These are phyloP conservation scores for Kwoniella pini DNA, from an alignment of 768 basidiomycete genomes.

Conservation along the genomic window DNA sequence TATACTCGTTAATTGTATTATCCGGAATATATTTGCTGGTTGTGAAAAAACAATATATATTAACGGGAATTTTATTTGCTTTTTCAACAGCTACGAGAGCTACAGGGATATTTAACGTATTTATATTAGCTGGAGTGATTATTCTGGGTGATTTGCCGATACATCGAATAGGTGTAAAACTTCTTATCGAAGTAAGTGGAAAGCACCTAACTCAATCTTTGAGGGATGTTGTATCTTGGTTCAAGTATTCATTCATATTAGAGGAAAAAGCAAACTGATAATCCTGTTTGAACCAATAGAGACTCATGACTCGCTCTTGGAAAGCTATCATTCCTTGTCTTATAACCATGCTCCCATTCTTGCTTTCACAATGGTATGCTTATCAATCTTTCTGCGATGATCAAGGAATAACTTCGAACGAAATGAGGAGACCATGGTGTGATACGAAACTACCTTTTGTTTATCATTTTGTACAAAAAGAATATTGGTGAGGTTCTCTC, in stretches of 20 bases:
- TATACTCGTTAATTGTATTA: slow-evolving; percentile 80
- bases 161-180: neutral
- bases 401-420: neutral
- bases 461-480: slow-evolving; percentile 76
- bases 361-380: slow-evolving; percentile 68
- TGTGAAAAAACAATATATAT: slow-evolving; percentile 9
- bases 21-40: slow-evolving; percentile 57
- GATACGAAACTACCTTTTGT: slow-evolving; percentile 63
- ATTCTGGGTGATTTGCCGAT: slow-evolving; percentile 6
- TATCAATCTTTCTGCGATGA: slow-evolving; percentile 67
- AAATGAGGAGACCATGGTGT: slow-evolving; percentile 77
- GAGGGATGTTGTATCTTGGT: too few relatives aligned
- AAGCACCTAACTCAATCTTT: neutral
- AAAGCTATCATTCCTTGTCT: slow-evolving; percentile 55
- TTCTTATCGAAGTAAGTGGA: neutral
- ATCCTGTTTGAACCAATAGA: neutral
- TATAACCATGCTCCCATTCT: slow-evolving; percentile 66
- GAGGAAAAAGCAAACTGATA: neutral
- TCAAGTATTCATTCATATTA: too few relatives aligned
- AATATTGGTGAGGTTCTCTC: slow-evolving; percentile 78
- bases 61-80: slow-evolving; percentile 33
- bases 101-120: slow-evolving; percentile 42
- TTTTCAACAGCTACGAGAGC: slow-evolving; percentile 40
- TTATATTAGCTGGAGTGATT: slow-evolving; percentile 29
- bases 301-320: neutral